phyloP scores from a whole-genome alignment of 208 protist species.

The Leishmania amazonensis region DNA sequence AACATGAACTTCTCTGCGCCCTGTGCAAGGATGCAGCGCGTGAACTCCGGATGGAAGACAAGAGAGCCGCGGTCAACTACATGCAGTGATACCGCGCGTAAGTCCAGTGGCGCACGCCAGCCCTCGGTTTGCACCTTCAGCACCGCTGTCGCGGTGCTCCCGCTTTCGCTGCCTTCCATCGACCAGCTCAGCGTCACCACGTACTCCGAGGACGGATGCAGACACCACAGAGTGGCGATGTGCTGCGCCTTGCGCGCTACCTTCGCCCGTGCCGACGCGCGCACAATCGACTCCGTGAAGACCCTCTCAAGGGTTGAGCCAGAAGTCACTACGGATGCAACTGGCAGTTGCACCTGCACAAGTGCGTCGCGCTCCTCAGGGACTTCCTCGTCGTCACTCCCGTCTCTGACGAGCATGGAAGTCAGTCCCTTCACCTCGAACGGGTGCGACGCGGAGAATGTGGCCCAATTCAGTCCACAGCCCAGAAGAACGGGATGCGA shows the following conservation, averaged over 20 bases:
- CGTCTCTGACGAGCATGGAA: background rate
- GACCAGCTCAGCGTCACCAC: slow-evolving; percentile 9
- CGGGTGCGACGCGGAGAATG: slow-evolving; percentile 5
- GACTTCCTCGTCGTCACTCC: background rate
- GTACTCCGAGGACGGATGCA: slow-evolving; percentile 23
- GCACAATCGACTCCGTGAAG: background rate
- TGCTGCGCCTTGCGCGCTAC: slow-evolving; percentile 4
- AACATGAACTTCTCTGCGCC: slow-evolving; percentile 28
- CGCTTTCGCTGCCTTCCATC: background rate
- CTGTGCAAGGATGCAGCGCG: slow-evolving; percentile 46
- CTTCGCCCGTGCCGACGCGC: background rate
- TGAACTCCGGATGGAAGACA: slow-evolving; percentile 49
- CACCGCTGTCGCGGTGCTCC: background rate
- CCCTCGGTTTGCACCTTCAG: slow-evolving; percentile 3
- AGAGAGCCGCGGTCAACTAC: slow-evolving; percentile 19
- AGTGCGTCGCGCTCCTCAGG: background rate
- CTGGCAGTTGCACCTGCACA: slow-evolving; percentile 14
- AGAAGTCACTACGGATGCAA: background rate
- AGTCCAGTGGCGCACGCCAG: slow-evolving; percentile 6
- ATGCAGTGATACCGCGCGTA: slow-evolving; percentile 2
- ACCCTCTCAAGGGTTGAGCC: background rate
- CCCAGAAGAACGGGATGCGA: background rate
- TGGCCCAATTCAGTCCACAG: slow-evolving; percentile 25
- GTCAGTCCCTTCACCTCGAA: slow-evolving; percentile 5
- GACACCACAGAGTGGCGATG: slow-evolving; percentile 37